A percentile compares a stretch with the other conserved stretches of the same genome.
Evolutionary conservation across 192 early-diverging fungal species (phyloP).

Genomic region (Gonapodya prolifera): DNA sequence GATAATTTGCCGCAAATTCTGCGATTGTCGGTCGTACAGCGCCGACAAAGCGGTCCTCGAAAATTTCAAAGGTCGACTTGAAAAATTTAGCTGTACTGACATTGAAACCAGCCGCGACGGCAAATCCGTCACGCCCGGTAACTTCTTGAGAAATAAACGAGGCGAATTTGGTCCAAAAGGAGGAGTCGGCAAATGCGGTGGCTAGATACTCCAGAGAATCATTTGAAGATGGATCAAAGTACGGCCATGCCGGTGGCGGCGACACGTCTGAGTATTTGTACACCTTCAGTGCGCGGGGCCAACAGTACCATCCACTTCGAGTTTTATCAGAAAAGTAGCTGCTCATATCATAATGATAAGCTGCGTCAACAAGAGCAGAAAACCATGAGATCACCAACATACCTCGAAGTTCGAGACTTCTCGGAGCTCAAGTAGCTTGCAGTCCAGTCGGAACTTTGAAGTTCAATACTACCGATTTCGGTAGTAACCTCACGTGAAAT

Average conservation of each 20-base stretch:
- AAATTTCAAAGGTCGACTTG: slow-evolving; percentile 56
- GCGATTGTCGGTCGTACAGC: slow-evolving; percentile 39
- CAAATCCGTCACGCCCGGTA: slow-evolving; percentile 29
- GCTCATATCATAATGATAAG: background rate
- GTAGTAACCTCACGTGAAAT: background rate
- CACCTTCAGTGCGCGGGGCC: slow-evolving; percentile 47
- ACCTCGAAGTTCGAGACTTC: no score
- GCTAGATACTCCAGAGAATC: slow-evolving; percentile 40
- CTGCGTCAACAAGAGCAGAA: no score
- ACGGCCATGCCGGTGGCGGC: slow-evolving; percentile 23
- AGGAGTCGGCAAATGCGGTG: slow-evolving; percentile 28
- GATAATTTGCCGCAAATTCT: slow-evolving; percentile 28
- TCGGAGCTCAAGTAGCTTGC: background rate
- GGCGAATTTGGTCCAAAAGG: slow-evolving; percentile 58
- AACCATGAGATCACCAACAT: no score
- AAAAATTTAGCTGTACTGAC: slow-evolving; percentile 43
- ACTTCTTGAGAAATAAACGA: slow-evolving; percentile 55
- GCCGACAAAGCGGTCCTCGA: slow-evolving; percentile 43
- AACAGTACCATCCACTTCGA: slow-evolving; percentile 66
- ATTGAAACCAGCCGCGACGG: slow-evolving; percentile 53
- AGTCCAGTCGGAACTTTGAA: background rate
- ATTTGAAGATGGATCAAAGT: slow-evolving; percentile 41
- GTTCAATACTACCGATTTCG: background rate
- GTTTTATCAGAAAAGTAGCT: slow-evolving; percentile 28
- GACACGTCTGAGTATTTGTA: slow-evolving; percentile 17